phyloP scores from a whole-genome alignment of 768 basidiomycete species.

The Mycena albidolilacea region DNA sequence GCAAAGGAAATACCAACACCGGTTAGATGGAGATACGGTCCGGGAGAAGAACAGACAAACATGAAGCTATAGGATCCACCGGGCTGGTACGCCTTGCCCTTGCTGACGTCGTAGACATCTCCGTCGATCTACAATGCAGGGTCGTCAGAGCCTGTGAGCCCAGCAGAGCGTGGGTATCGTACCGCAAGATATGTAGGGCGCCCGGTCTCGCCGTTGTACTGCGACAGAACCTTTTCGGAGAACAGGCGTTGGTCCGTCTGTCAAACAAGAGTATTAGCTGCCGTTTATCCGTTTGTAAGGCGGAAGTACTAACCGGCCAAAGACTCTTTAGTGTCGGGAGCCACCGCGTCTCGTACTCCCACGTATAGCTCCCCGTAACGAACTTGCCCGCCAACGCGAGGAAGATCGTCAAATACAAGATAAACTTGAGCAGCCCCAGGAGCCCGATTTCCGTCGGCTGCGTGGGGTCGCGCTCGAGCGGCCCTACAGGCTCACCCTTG shows the following conservation, averaged over 20 bases:
- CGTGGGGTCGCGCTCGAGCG: slow-evolving; percentile 82
- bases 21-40: slow-evolving; percentile 17
- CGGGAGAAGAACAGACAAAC: slow-evolving; percentile 55
- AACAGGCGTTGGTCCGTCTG: slow-evolving; percentile 78
- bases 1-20: slow-evolving; percentile 34
- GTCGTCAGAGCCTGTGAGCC: slow-evolving; percentile 10
- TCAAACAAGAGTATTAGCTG: slow-evolving; percentile 21
- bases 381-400: slow-evolving; percentile 81
- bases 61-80: slow-evolving; percentile 88
- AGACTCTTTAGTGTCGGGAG: slow-evolving; percentile 66
- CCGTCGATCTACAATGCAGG: slow-evolving; percentile 80
- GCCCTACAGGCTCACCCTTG: slow-evolving; percentile 80
- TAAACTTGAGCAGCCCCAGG: slow-evolving; percentile 77
- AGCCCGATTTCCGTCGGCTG: slow-evolving; percentile 76
- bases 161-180: slow-evolving; percentile 49
- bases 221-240: slow-evolving; percentile 76
- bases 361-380: slow-evolving; percentile 87
- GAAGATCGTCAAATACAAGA: slow-evolving; percentile 69
- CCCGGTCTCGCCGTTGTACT: slow-evolving; percentile 79
- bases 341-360: slow-evolving; percentile 85
- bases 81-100: slow-evolving; percentile 85
- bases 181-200: slow-evolving; percentile 91
- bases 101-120: slow-evolving; percentile 93
- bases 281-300: background rate
- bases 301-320: slow-evolving; percentile 66